phyloP scores from a whole-genome alignment of 495 filamentous ascomycete genomes.

The Neurospora cerealis region DNA sequence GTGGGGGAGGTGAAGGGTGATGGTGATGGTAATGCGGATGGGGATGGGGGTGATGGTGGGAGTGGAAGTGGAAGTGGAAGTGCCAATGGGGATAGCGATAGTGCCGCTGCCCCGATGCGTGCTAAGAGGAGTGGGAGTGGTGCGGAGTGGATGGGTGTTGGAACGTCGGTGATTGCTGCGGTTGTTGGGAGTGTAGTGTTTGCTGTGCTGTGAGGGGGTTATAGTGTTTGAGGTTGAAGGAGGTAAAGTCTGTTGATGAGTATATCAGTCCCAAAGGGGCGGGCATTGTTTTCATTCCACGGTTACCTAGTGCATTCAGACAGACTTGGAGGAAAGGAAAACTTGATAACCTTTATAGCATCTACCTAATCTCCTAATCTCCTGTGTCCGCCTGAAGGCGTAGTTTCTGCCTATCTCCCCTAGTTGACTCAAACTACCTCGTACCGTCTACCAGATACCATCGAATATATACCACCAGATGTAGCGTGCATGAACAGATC shows the following conservation, averaged over 20 bases:
- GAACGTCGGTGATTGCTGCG: neutral
- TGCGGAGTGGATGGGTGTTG: slow-evolving; percentile 4
- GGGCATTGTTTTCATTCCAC: neutral
- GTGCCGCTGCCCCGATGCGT: neutral
- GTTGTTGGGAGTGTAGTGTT: slow-evolving; percentile 5
- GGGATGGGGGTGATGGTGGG: neutral
- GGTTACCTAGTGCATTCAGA: neutral
- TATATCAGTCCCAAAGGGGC: neutral
- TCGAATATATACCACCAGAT: neutral
- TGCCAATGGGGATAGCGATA: neutral
- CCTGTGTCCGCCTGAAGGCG: neutral
- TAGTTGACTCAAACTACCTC: too few relatives aligned
- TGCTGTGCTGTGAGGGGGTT: neutral
- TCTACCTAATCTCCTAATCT: neutral
- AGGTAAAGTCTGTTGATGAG: neutral
- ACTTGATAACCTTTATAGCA: neutral
- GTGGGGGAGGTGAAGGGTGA: neutral
- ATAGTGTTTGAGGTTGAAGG: neutral
- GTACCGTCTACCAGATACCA: too few relatives aligned
- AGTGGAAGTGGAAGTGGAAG: neutral
- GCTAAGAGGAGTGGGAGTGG: neutral
- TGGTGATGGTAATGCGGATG: neutral
- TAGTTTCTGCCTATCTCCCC: neutral
- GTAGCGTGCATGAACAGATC: neutral
- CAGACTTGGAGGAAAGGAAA: neutral